phyloP scores from a whole-genome alignment of 306 rosid species.

The Quercus wislizeni region DNA sequence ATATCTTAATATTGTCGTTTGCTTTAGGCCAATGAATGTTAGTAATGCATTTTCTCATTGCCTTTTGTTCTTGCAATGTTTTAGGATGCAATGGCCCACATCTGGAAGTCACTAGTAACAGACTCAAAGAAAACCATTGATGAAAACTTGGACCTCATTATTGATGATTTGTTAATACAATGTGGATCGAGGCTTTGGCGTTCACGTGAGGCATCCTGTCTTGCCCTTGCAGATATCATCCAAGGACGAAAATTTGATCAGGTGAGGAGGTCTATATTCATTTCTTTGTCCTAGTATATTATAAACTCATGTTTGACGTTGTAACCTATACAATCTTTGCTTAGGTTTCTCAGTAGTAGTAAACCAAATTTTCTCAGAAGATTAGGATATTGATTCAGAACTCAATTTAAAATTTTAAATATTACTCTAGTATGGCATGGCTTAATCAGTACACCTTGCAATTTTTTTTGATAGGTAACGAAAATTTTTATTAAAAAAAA shows the following conservation, averaged over 20 bases:
- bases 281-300: not conserved
- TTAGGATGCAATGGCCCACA: conserved; percentile 96
- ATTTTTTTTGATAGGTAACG: not conserved
- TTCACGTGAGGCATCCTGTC: conserved; percentile 92
- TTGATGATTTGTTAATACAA: conserved; percentile 76
- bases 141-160: conserved; percentile 73
- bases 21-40: not conserved
- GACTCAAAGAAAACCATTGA: conserved; percentile 94
- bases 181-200: conserved; percentile 99
- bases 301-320: not conserved
- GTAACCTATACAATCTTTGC: not conserved
- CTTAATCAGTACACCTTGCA: not conserved
- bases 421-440: too few species aligned
- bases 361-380: not conserved
- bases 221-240: conserved; percentile 87
- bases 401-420: not conserved
- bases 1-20: conserved; percentile 18
- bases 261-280: conserved; percentile 38
- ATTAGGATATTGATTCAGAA: not conserved
- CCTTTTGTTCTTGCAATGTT: conserved; percentile 22
- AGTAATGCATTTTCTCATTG: conserved; percentile 14
- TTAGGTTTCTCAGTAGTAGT: not conserved
- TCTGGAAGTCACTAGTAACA: conserved; percentile 94
- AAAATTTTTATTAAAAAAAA: too few species aligned
- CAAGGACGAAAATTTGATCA: conserved; percentile 86